Percentiles rank a stretch among this genome's conserved stretches.
phyloP scores from a whole-genome alignment of 176 grass and related monocot genomes.

The Calamus simplicifolius region DNA sequence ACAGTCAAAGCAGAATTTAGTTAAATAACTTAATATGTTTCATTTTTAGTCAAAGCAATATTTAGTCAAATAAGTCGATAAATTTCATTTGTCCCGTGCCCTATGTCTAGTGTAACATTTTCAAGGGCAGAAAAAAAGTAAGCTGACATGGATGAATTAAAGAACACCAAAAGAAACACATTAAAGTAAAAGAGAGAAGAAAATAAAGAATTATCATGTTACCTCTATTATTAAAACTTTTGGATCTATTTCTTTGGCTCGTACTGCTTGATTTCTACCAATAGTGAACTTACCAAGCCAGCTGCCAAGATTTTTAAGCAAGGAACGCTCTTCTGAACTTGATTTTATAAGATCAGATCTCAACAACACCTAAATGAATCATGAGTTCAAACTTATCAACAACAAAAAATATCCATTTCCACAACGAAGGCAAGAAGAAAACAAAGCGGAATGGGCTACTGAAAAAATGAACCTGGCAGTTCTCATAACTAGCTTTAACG shows the following conservation, averaged over 20 bases:
- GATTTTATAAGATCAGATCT: slow-evolving; percentile 92
- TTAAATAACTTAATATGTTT: too few relatives aligned
- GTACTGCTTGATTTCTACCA: slow-evolving; percentile 80
- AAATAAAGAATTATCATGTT: slow-evolving; percentile 2
- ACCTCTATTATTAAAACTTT: slow-evolving; percentile 94
- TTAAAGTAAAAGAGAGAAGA: slow-evolving; percentile 15
- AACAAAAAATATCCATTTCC: not conserved
- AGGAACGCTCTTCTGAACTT: slow-evolving; percentile 91
- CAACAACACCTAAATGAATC: slow-evolving; percentile 57
- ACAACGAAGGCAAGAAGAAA: slow-evolving; percentile 1
- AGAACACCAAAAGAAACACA: not conserved
- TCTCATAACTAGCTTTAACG: slow-evolving; percentile 87
- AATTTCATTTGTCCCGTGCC: too few relatives aligned
- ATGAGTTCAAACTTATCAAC: not conserved
- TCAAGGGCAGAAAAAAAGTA: too few relatives aligned
- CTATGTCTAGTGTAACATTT: too few relatives aligned
- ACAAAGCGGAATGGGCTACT: not conserved
- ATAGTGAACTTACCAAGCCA: slow-evolving; percentile 98
- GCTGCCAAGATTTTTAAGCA: slow-evolving; percentile 98
- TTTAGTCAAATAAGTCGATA: too few relatives aligned
- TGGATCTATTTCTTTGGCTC: slow-evolving; percentile 96
- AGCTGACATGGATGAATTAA: not conserved
- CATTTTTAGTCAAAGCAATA: too few relatives aligned
- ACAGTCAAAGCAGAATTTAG: too few relatives aligned
- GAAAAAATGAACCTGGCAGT: slow-evolving; percentile 68